Conservation (phyloP, 1,284 basidiomycete genomes). For the Garcileccinum viscosum region DNA sequence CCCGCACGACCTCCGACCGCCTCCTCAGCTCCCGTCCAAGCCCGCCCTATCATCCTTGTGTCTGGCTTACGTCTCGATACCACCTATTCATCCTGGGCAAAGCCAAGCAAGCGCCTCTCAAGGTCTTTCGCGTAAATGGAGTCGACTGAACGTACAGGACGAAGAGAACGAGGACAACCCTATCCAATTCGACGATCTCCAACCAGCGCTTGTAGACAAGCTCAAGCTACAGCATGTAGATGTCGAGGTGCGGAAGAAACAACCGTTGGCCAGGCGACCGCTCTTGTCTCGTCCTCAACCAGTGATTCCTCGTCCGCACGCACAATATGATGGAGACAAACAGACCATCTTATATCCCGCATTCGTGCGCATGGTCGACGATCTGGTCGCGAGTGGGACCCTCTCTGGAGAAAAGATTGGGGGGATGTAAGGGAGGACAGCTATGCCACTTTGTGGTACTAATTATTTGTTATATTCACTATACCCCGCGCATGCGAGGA, state of each 20-base stretch:
- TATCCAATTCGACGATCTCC: conserved; percentile 28
- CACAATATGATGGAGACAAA: conserved; percentile 10
- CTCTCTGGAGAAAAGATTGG: conserved; percentile 3
- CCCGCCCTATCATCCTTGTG: conserved; percentile 5
- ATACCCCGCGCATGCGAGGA: background rate
- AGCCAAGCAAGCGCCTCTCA: conserved; percentile 21
- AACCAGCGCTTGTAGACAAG: background rate
- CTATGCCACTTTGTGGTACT: background rate
- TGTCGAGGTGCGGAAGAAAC: conserved; percentile 25
- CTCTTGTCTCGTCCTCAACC: conserved; percentile 35
- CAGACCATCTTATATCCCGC: conserved; percentile 32
- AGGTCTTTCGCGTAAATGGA: conserved; percentile 37
- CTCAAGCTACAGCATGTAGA: background rate
- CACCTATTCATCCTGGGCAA: conserved; percentile 13
- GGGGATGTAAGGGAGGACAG: conserved; percentile 6
- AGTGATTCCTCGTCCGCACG: conserved; percentile 14
- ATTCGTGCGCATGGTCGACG: conserved; percentile 34
- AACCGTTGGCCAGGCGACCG: background rate
- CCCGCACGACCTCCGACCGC: conserved; percentile 26
- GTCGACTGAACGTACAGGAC: conserved; percentile 37
- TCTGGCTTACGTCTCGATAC: conserved; percentile 17
- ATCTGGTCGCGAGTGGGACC: conserved; percentile 22
- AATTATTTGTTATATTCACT: background rate
- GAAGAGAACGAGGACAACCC: conserved; percentile 20
- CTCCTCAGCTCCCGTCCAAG: conserved; percentile 24